Base-by-base conservation (phyloP, 176 grass and related monocot genomes). In the Oryza brachyantha region DNA sequence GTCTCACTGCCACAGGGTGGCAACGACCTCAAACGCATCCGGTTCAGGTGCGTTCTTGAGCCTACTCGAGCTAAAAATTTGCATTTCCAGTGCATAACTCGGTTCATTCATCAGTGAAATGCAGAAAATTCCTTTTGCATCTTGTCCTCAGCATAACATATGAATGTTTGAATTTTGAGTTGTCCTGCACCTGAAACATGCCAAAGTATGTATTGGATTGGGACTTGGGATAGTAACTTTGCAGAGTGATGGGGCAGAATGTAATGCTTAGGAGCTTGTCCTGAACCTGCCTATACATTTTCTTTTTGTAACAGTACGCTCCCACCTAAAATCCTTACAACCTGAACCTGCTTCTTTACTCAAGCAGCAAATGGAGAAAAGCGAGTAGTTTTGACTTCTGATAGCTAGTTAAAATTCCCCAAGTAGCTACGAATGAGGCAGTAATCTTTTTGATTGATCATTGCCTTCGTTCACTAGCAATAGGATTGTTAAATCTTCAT, bases 1-100 rank as follows among this genome's bases (percentile, higher is more conserved):
- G 78, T 95, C 39, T 86, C 92, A 0, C 79, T 96, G 80, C 81
- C 90, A 11, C 86, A 90, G n/a, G 96, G 96, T 46, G 96, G 96
- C 28, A 99, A 99, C 75, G 90, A 99, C 46, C 90, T 99, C 35
- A 91, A 91, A 52, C 93, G 92, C 75, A 99, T 99, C 83, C 86
- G 96, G 5, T 99, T 99, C 96, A 96, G 96, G 96, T 99, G 36
- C 66, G 76, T 24, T 59, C 74, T 42, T 77, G 28, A 61, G 17
- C 19, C 19, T 63, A 61, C 39, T 69, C 67, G 29, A 17, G 50
- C 35, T 61, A 28, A 61, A 61, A 37, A 32, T 70, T 10, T 73
- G 40, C 68, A 10, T 38, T 68, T 76, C 12, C n/a, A 12, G 5
- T 77, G 46, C n/a, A n/a, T n/a, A n/a, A n/a, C n/a, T n/a, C n/a